These are phyloP conservation scores for Leishmania amazonensis DNA, from an alignment of 208 protist species.

Conservation along the genomic window DNA sequence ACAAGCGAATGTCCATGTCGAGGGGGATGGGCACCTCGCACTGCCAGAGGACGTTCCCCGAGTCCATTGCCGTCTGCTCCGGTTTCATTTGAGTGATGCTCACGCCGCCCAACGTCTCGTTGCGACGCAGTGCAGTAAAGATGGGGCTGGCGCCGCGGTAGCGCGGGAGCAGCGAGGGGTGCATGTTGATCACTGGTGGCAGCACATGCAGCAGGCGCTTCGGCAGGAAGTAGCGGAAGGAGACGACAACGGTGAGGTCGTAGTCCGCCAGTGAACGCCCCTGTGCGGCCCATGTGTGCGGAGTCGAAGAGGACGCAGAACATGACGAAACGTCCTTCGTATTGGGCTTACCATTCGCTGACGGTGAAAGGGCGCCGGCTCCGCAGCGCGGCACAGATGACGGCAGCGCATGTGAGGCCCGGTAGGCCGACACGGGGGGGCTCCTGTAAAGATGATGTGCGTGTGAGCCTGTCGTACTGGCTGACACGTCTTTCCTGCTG, in stretches of 20 bases:
- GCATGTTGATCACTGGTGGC: slow-evolving; percentile 85
- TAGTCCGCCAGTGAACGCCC: slow-evolving; percentile 53
- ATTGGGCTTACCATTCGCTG: neutral
- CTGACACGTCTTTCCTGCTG: neutral
- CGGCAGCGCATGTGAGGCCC: slow-evolving; percentile 2
- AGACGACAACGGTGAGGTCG: slow-evolving; percentile 84
- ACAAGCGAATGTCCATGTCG: slow-evolving; percentile 78
- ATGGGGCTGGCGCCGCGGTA: slow-evolving; percentile 92
- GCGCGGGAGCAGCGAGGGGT: slow-evolving; percentile 85
- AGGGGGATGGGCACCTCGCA: slow-evolving; percentile 60
- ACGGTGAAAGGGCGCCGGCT: neutral
- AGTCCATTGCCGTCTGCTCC: slow-evolving; percentile 70
- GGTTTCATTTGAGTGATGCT: slow-evolving; percentile 75
- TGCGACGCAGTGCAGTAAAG: slow-evolving; percentile 77
- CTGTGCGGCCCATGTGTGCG: slow-evolving; percentile 31
- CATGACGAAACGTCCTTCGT: neutral
- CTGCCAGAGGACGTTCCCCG: slow-evolving; percentile 81
- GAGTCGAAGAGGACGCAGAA: neutral
- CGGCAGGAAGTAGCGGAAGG: slow-evolving; percentile 89
- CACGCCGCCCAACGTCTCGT: slow-evolving; percentile 70
- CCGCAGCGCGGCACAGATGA: neutral
- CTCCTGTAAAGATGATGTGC: neutral
- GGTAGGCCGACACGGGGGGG: neutral
- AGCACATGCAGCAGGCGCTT: slow-evolving; percentile 56
- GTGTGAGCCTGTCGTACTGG: neutral